These are phyloP conservation scores for Prunus fruticosa DNA, from an alignment of 306 rosid species.

Conservation along the genomic window DNA sequence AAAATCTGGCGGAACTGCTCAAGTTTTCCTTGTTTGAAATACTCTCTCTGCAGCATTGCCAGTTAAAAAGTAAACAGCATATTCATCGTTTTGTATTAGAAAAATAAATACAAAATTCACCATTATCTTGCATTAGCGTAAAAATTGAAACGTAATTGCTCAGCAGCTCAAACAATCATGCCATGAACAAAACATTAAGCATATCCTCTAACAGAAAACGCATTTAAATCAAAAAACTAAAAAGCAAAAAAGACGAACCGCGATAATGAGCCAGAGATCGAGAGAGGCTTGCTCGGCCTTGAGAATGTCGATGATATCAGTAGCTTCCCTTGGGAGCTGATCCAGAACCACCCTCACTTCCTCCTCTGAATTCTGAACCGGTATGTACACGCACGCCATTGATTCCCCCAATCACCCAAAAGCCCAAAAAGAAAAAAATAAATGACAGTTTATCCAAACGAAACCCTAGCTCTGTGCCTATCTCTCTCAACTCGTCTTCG, in stretches of 20 bases:
- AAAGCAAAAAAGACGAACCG: constrained; percentile 43
- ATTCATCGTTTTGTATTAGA: background rate
- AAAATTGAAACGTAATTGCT: too few relatives aligned
- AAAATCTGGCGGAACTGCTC: constrained; percentile 92
- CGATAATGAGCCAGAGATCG: constrained; percentile 97
- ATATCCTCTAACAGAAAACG: background rate
- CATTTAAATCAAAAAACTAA: background rate
- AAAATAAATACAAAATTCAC: background rate
- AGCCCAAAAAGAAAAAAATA: background rate
- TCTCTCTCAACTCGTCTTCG: background rate
- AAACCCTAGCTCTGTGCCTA: constrained; percentile 40
- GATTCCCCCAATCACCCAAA: constrained; percentile 1
- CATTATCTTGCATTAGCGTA: background rate
- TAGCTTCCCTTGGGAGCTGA: constrained; percentile 92
- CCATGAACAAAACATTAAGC: too few relatives aligned
- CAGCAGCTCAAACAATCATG: too few relatives aligned
- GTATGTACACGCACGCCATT: constrained; percentile 90
- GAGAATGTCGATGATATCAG: constrained; percentile 91
- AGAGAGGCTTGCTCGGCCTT: constrained; percentile 99
- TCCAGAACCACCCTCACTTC: constrained; percentile 96
- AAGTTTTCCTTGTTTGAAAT: constrained; percentile 90
- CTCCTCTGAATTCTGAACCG: constrained; percentile 98
- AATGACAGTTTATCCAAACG: background rate
- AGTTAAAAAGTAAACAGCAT: background rate
- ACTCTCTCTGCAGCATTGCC: constrained; percentile 69